phyloP scores from a whole-genome alignment of 208 protist species.

The Wallacemonas sp. region DNA sequence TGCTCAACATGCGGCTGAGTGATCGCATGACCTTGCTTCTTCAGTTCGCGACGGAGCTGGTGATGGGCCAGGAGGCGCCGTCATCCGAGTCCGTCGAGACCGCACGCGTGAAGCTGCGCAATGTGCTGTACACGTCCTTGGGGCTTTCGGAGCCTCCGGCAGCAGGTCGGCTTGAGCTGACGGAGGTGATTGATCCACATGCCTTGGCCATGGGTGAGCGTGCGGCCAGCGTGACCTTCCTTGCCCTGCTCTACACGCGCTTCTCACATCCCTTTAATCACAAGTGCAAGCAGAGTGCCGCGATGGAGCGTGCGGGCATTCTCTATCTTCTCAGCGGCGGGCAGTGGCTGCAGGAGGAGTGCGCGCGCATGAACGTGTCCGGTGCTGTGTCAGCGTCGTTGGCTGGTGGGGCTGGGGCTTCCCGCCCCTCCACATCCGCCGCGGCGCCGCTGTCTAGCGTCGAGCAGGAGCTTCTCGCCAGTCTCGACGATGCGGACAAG shows the following conservation, averaged over 20 bases:
- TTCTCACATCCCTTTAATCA: slow-evolving; percentile 91
- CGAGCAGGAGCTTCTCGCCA: slow-evolving; percentile 46
- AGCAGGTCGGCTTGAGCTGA: slow-evolving; percentile 53
- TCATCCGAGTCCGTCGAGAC: slow-evolving; percentile 30
- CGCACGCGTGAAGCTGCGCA: slow-evolving; percentile 17
- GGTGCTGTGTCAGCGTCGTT: slow-evolving; percentile 12
- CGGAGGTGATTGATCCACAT: slow-evolving; percentile 78
- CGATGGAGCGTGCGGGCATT: slow-evolving; percentile 61
- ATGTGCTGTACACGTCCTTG: slow-evolving; percentile 23
- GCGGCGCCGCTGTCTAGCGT: slow-evolving; percentile 11
- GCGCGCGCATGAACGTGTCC: background rate
- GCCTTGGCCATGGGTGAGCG: slow-evolving; percentile 69
- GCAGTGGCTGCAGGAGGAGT: slow-evolving; percentile 18
- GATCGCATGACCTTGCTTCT: slow-evolving; percentile 81
- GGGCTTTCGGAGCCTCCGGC: slow-evolving; percentile 25
- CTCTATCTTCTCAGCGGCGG: slow-evolving; percentile 73
- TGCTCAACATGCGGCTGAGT: slow-evolving; percentile 52
- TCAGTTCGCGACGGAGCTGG: slow-evolving; percentile 84
- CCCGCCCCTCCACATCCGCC: too few species aligned
- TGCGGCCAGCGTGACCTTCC: slow-evolving; percentile 58
- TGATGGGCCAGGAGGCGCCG: slow-evolving; percentile 37
- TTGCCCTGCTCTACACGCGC: slow-evolving; percentile 85
- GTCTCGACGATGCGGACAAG: slow-evolving; percentile 82
- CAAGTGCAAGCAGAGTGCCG: slow-evolving; percentile 71
- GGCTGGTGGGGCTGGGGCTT: too few species aligned